A percentile compares a stretch with the other conserved stretches of the same genome.
These are phyloP conservation scores for Pueraria montana DNA, from an alignment of 306 rosid species.

Conservation along the genomic window DNA sequence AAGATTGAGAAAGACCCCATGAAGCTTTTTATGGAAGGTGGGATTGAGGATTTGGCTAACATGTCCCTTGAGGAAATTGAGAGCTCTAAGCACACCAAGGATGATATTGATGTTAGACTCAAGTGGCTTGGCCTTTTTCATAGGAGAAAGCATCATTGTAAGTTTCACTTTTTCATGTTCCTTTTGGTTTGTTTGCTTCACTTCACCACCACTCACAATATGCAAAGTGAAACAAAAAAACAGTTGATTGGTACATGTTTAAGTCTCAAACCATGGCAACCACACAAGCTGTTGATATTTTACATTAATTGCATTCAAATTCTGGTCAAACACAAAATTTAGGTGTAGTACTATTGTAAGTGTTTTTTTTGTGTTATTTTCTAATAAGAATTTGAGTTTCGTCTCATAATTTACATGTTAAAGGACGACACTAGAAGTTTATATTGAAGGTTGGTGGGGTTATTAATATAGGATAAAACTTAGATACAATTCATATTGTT, in stretches of 20 bases:
- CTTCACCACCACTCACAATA: neutral
- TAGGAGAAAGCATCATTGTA: constrained; percentile 88
- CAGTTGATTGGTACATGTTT: neutral
- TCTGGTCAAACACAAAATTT: neutral
- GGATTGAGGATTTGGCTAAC: constrained; percentile 76
- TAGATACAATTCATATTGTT: too few relatives aligned
- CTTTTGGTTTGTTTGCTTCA: constrained; percentile 27
- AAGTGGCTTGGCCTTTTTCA: constrained; percentile 99
- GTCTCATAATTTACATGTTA: neutral
- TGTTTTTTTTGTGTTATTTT: neutral
- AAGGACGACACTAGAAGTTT: neutral
- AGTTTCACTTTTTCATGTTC: constrained; percentile 46
- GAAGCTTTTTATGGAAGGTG: constrained; percentile 83
- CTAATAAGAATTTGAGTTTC: neutral
- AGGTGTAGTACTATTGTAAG: neutral
- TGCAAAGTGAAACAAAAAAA: neutral
- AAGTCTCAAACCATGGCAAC: constrained; percentile 16
- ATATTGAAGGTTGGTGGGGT: neutral
- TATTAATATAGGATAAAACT: neutral
- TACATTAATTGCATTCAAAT: neutral
- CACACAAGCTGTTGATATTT: neutral
- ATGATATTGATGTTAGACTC: constrained; percentile 94
- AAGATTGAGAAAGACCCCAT: constrained; percentile 88
- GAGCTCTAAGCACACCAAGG: constrained; percentile 65
- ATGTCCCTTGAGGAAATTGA: constrained; percentile 81